Evolutionary conservation across 352 stramenopile genomes (phyloP).

Genomic region (Globisporangium lucens): DNA sequence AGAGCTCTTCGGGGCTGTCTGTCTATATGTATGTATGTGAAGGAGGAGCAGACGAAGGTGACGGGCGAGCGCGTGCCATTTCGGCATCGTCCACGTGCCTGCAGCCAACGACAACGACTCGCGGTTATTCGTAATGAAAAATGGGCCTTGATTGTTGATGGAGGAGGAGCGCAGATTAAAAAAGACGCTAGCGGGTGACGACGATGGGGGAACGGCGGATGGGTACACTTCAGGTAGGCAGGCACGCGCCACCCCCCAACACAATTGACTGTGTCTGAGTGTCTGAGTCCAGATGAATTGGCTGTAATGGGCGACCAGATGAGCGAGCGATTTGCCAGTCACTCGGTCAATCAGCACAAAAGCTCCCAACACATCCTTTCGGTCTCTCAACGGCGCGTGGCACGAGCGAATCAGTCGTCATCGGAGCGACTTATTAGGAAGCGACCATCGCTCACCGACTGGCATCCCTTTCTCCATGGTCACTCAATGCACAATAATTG

Average conservation of each 20-base stretch:
- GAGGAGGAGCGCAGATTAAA: neutral
- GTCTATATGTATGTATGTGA: neutral
- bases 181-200: constrained; percentile 2
- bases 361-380: neutral
- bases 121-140: constrained; percentile 1
- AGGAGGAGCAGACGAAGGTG: neutral
- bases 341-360: too few relatives aligned
- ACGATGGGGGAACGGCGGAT: neutral
- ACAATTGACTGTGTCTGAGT: neutral
- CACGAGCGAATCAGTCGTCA: neutral
- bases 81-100: neutral
- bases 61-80: neutral
- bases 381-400: neutral
- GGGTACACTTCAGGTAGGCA: neutral
- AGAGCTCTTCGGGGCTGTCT: neutral
- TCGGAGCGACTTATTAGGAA: neutral
- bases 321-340: constrained; percentile 1
- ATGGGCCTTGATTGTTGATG: neutral
- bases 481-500: too few relatives aligned
- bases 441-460: neutral
- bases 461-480: too few relatives aligned
- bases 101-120: neutral
- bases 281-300: neutral
- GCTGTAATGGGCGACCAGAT: constrained; percentile 3
- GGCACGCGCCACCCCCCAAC: neutral